Evolutionary conservation across 2,329 filamentous ascomycete genomes (phyloP).

Genomic region (Phaeosphaeriaceae sp.): DNA sequence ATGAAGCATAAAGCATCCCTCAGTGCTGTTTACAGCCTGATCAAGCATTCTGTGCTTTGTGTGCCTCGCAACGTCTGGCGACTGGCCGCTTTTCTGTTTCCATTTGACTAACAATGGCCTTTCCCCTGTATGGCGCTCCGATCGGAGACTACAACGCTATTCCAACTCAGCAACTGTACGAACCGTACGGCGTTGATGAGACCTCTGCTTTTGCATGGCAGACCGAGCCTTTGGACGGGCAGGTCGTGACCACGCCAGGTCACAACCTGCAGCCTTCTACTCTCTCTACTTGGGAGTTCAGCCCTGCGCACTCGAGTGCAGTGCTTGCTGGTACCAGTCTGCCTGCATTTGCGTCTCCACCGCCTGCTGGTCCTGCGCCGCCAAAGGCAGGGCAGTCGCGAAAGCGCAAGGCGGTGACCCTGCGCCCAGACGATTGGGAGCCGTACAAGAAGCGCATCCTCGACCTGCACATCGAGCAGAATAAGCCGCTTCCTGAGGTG

Average conservation of each 20-base stretch:
- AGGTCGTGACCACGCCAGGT: not conserved
- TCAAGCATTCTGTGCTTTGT: not conserved
- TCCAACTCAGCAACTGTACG: not conserved
- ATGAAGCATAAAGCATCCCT: not conserved
- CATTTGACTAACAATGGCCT: not conserved
- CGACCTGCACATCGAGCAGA: constrained; percentile 16
- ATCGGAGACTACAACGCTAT: not conserved
- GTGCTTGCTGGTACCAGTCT: no score
- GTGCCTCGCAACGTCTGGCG: not conserved
- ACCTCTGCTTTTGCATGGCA: not conserved
- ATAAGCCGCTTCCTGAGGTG: constrained; percentile 12
- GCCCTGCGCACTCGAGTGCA: no score
- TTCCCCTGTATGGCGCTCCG: not conserved
- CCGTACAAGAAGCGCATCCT: constrained; percentile 22
- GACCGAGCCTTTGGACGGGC: not conserved
- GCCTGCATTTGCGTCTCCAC: not conserved
- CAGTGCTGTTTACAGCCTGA: no score
- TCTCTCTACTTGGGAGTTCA: no score
- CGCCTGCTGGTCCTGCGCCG: not conserved
- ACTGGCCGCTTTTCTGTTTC: not conserved
- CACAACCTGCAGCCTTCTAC: no score
- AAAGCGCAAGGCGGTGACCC: constrained; percentile 28
- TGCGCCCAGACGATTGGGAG: constrained; percentile 26
- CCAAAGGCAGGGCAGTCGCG: constrained; percentile 18
- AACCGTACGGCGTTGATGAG: not conserved